phyloP scores from a whole-genome alignment of 768 basidiomycete genomes.

The Rhizopogon vinicolor region DNA sequence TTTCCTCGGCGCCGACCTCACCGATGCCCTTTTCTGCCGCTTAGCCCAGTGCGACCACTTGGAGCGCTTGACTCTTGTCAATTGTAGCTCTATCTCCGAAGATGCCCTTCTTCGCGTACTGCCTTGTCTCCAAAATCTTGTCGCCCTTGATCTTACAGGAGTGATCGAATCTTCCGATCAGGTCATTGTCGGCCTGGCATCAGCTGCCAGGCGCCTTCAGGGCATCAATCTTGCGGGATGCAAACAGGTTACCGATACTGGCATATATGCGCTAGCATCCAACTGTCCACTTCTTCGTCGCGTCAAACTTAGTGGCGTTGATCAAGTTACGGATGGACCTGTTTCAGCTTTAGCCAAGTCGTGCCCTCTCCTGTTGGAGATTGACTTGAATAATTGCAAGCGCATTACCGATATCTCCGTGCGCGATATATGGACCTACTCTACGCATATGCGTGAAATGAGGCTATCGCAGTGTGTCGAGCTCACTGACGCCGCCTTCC shows the following conservation, averaged over 20 bases:
- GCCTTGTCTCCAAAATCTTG: constrained; percentile 66
- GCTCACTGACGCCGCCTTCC: constrained; percentile 84
- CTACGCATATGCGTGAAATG: constrained; percentile 86
- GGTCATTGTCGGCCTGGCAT: constrained; percentile 68
- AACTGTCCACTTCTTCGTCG: constrained; percentile 77
- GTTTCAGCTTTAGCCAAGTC: constrained; percentile 71
- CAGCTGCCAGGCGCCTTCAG: constrained; percentile 70
- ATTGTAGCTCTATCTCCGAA: constrained; percentile 66
- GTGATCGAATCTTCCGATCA: constrained; percentile 66
- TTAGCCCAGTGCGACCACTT: constrained; percentile 74
- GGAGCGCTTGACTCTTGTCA: constrained; percentile 85
- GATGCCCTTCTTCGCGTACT: constrained; percentile 61
- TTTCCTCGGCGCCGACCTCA: constrained; percentile 61
- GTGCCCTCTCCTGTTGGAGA: constrained; percentile 87
- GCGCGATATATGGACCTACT: constrained; percentile 80
- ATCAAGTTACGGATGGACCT: constrained; percentile 68
- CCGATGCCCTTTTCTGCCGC: constrained; percentile 67
- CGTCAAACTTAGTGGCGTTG: constrained; percentile 83
- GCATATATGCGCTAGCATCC: constrained; percentile 69
- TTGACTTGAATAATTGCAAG: constrained; percentile 86
- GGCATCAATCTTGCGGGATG: constrained; percentile 91
- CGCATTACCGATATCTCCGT: constrained; percentile 72
- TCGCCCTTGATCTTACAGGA: constrained; percentile 81
- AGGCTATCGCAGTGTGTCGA: constrained; percentile 73
- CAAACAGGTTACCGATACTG: constrained; percentile 71